Evolutionary conservation across 352 stramenopile species (phyloP), one percentile per base, ranked within the genome.

Genomic region (Globisporangium nunn): DNA sequence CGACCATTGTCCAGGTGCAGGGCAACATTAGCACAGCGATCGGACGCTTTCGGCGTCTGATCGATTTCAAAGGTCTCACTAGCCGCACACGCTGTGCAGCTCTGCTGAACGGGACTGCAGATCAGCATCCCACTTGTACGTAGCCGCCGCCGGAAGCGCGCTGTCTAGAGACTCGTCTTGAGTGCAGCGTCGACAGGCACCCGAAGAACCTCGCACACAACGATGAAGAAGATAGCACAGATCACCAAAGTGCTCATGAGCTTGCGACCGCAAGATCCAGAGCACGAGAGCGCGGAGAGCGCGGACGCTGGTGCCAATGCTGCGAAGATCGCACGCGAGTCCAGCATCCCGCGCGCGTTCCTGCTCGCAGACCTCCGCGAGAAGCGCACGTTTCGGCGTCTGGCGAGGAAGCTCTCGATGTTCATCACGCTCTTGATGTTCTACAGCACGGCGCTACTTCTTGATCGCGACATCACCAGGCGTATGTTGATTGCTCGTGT

Each of bases 391-490:
- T 86, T 87, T 55, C 70, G 79, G 6, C 50, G 86, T 12, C 63
- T 89, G 4, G 81, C 76, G 14, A 67, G 79, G 44, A 87, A 89
- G 44, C 70, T 89, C 14, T 66, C 71, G 0, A 64, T 76, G 5
- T 89, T 89, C 50, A 77, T 89, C 35, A 79, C 75, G 0, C 87
- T 89, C 50, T 71, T 86, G 40, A 58, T n/a, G 39, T 68, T 87
- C 37, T 89, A 89, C 62, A 62, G 86, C 41, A 59, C 71, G 0
- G 75, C 79, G 29, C 60, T 88, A 6, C 59, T 88, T 23, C 61
- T 89, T 30, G 76, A 89, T 48, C 74, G 79, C 58, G 87, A 89
- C 61, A 87, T 89, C 45, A 82, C 76, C 28, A 71, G 75, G 29
- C 75, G 78, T 87, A 74, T 37, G 75, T 48, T 6, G 17, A 23